Percentiles rank a stretch among this genome's conserved stretches.
Conservation (phyloP, 139 green algal genomes). For the Prasinococcaceae sp. region DNA sequence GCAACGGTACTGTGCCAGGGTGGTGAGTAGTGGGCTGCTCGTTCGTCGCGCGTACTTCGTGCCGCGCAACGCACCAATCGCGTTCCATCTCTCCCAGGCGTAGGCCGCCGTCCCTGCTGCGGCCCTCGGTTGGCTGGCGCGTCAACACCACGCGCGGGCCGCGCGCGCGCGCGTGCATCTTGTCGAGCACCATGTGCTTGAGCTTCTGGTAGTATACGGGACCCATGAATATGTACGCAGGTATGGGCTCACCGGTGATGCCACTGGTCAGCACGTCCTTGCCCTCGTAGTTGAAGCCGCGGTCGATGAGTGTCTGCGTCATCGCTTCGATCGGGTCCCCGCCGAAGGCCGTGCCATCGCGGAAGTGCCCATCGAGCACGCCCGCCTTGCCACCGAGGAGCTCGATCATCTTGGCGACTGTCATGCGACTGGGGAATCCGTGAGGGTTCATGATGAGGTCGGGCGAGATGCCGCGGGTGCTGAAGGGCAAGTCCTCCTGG, state of each 20-base stretch:
- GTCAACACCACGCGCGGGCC: slow-evolving; percentile 73
- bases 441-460: slow-evolving; percentile 77
- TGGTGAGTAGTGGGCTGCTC: no score
- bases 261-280: slow-evolving; percentile 56
- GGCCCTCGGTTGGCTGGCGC: slow-evolving; percentile 90
- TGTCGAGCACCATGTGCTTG: slow-evolving; percentile 99
- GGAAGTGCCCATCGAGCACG: slow-evolving; percentile 32
- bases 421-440: slow-evolving; percentile 52
- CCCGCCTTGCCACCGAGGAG: slow-evolving; percentile 84
- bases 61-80: no score
- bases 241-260: slow-evolving; percentile 82
- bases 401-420: slow-evolving; percentile 89
- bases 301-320: slow-evolving; percentile 48
- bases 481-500: slow-evolving; percentile 89
- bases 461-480: slow-evolving; percentile 68
- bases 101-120: slow-evolving; percentile 68
- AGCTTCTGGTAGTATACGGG: slow-evolving; percentile 99
- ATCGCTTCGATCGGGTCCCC: slow-evolving; percentile 50
- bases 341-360: slow-evolving; percentile 87
- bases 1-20: no score
- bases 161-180: slow-evolving; percentile 84
- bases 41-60: no score
- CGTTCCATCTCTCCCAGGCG: slow-evolving; percentile 88
- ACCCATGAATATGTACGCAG: slow-evolving; percentile 97
- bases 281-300: slow-evolving; percentile 65